These are phyloP conservation scores for Talaromyces trachyspermus DNA, from an alignment of 495 filamentous ascomycete species.

Conservation along the genomic window DNA sequence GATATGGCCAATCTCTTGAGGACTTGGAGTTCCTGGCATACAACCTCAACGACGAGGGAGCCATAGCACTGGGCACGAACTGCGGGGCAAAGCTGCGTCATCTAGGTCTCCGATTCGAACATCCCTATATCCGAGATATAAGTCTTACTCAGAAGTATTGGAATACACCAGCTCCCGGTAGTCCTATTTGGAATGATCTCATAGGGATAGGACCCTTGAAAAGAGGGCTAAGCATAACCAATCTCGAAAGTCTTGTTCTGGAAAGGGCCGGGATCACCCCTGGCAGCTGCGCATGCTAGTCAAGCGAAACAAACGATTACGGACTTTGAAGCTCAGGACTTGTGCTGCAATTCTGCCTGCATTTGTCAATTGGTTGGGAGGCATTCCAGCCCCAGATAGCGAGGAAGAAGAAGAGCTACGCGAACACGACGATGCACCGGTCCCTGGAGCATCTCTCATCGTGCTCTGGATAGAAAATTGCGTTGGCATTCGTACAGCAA, in stretches of 20 bases:
- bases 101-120: constrained; percentile 30
- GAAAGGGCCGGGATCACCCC: constrained; percentile 29
- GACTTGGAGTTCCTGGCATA: constrained; percentile 29
- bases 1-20: constrained; percentile 18
- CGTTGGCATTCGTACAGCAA: constrained; percentile 7
- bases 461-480: constrained; percentile 26
- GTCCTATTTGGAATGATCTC: constrained; percentile 26
- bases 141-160: constrained; percentile 19
- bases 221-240: constrained; percentile 12
- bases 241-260: constrained; percentile 21
- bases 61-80: constrained; percentile 14
- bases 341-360: constrained; percentile 25
- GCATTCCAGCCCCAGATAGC: constrained; percentile 4
- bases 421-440: constrained; percentile 5
- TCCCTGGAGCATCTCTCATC: constrained; percentile 19
- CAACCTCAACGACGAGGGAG: constrained; percentile 19
- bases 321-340: constrained; percentile 22
- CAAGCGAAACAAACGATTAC: constrained; percentile 21
- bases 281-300: constrained; percentile 30
- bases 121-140: constrained; percentile 27
- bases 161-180: constrained; percentile 19
- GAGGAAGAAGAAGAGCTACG: constrained; percentile 12
- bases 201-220: constrained; percentile 16
- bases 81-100: constrained; percentile 21
- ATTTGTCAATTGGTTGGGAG: constrained; percentile 27